Base-by-base conservation (phyloP, 1,284 basidiomycete species). In the Macrocystidia cucumis region DNA sequence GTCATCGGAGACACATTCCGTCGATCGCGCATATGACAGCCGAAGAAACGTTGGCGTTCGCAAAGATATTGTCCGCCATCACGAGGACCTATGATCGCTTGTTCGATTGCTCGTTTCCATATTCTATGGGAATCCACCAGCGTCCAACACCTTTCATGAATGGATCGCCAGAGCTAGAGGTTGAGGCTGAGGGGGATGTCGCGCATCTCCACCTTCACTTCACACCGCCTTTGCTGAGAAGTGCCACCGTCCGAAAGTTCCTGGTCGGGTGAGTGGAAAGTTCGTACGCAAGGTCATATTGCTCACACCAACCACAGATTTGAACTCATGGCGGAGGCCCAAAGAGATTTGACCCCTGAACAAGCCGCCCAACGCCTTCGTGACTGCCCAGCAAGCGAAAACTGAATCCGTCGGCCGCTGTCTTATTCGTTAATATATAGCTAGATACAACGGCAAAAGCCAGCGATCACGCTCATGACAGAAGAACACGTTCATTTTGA, bases 51-150 rank as follows among this genome's bases (percentile, higher is more conserved):
- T 38, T 44, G 0, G 62, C 78, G 5, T 73, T 91, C 25, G 86
- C 89, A 0, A 60, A 74, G 25, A 72, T 83, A 9, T 55, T 87
- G 19, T 79, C 74, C 17, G 60, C 62, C 13, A 55, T 91, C 24
- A 83, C 88, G 3, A 74, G 76, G 38, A 73, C 80, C 40, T 92
- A 91, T 51, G 91, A 93, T 56, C 91, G 92, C 53, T 63, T 93
- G 18, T 89, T 90, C 59, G 67, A 62, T 8, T 87, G 86, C 53
- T 87, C 89, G 0, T 97, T 97, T 61, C 85, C 92, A 0, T 97
- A 97, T 56, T 92, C 88, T n/a, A 95, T 97, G 91, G 92, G 91
- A 26, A 71, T 97, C 29, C 91, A 87, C 58, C 93, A 89, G 57
- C 72, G 75, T 3, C 86, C 89, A 1, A 57, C 77, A 2, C 77